phyloP scores from a whole-genome alignment of 1,284 basidiomycete genomes.

The Microbotryum silenes-acaulis region DNA sequence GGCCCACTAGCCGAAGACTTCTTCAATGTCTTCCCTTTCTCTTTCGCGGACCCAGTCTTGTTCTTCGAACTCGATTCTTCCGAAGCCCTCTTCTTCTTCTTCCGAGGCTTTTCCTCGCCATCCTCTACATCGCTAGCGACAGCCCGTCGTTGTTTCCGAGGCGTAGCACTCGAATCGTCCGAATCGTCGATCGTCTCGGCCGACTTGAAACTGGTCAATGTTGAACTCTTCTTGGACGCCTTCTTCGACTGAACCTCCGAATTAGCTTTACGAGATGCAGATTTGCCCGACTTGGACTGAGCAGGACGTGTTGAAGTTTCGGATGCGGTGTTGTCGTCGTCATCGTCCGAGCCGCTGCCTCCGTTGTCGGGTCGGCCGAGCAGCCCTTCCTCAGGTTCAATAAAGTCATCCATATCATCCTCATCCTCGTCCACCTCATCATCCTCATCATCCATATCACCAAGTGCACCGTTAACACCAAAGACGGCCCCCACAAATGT shows the following conservation, averaged over 20 bases:
- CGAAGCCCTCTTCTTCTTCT: slow-evolving; percentile 35
- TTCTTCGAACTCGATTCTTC: slow-evolving; percentile 55
- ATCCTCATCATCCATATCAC: slow-evolving; percentile 51
- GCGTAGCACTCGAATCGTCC: background rate
- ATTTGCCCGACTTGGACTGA: slow-evolving; percentile 1
- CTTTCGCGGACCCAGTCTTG: slow-evolving; percentile 55
- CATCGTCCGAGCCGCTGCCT: slow-evolving; percentile 8
- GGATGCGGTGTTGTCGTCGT: slow-evolving; percentile 13
- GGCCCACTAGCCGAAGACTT: slow-evolving; percentile 37
- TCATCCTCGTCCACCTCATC: slow-evolving; percentile 43
- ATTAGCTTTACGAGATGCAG: background rate
- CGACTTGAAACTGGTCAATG: slow-evolving; percentile 10
- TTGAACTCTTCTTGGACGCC: slow-evolving; percentile 18
- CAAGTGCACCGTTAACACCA: slow-evolving; percentile 41
- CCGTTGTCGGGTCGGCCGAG: slow-evolving; percentile 3
- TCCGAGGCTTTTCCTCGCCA: background rate
- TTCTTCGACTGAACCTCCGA: background rate
- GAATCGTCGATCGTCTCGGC: background rate
- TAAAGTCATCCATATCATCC: slow-evolving; percentile 13
- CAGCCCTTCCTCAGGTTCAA: slow-evolving; percentile 10
- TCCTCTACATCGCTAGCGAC: too few relatives aligned
- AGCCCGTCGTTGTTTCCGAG: too few relatives aligned
- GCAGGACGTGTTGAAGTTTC: background rate
- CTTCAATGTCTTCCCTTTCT: slow-evolving; percentile 52
- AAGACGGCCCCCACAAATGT: background rate